Evolutionary conservation across 129 eudicot genomes (phyloP), one percentile per base, ranked within the genome.

Genomic region (Oenanthe sinensis): DNA sequence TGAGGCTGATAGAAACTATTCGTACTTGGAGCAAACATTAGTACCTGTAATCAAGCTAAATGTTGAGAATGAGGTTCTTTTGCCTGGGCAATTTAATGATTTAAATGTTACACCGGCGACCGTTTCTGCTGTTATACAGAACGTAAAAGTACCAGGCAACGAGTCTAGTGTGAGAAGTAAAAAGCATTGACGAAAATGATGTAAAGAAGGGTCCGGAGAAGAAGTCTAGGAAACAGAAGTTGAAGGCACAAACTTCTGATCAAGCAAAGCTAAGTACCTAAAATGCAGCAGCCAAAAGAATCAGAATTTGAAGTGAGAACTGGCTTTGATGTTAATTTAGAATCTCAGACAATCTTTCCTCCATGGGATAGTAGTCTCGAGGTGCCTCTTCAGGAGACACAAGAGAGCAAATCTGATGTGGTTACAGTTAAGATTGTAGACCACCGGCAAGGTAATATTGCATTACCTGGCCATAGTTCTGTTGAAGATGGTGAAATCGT

Each of bases 211-310:
- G 84, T 72, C 75, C 87, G 72, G 97, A 90, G 58, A 96, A 96
- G 88, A 96, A 90, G 86, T 85, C 97, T 30, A 92, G 82, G 85
- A 96, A 92, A 85, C 91, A 87, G 72, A 96, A 90, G 91, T 46
- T 89, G 3, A 95, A 91, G 90, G 74, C 82, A 17, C 91, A 87
- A 79, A 78, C 89, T 11, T 82, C 87, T 79, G 97, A 93, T 47
- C 78, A 76, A 75, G 88, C 84, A 20, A 89, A 83, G 86, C 84
- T n/a, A 19, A 49, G 77, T 73, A 39, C 68, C 91, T 20, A 90
- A 88, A 82, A 37, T 84, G n/a, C 93, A 85, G 71, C 92, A 75
- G 55, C 71, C 81, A 17, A 91, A 90, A 81, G 84, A 77, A 45
- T 80, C 86, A 54, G 91, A 87, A 81, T 28, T 42, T 81, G 89